Percentiles rank a stretch among this genome's conserved stretches.
Evolutionary conservation across 1,284 basidiomycete genomes (phyloP).

Genomic region (Pyrrhoderma lamaoense): DNA sequence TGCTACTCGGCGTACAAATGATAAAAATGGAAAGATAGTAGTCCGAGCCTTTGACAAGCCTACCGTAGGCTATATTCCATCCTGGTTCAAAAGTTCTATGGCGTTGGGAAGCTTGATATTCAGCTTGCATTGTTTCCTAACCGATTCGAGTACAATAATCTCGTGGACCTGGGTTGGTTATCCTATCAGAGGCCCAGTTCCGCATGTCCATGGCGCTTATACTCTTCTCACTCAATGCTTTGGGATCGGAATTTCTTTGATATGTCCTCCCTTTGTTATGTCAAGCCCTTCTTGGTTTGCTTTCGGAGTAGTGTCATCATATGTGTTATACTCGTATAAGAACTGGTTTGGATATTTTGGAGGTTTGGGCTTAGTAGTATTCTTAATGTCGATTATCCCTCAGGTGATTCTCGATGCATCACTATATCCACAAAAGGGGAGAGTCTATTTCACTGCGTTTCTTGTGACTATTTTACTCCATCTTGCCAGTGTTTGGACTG

Average conservation of each 20-base stretch:
- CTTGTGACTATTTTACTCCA: constrained; percentile 60
- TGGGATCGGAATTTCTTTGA: constrained; percentile 43
- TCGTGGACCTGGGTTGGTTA: constrained; percentile 92
- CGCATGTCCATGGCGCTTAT: constrained; percentile 65
- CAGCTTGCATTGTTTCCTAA: constrained; percentile 70
- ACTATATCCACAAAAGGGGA: constrained; percentile 34
- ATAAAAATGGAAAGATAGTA: neutral
- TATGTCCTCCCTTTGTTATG: constrained; percentile 30
- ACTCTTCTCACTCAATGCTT: constrained; percentile 61
- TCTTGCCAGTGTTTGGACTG: constrained; percentile 73
- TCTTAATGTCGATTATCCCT: constrained; percentile 61
- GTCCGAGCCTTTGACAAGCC: neutral
- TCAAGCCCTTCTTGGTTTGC: constrained; percentile 44
- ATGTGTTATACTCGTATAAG: constrained; percentile 50
- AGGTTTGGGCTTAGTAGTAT: constrained; percentile 62
- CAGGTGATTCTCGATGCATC: constrained; percentile 40
- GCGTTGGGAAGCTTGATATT: constrained; percentile 74
- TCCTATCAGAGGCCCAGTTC: constrained; percentile 67
- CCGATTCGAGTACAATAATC: constrained; percentile 78
- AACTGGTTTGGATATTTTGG: constrained; percentile 76
- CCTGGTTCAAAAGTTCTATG: constrained; percentile 42
- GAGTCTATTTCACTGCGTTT: constrained; percentile 51
- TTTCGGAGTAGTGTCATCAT: constrained; percentile 45
- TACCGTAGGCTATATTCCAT: constrained; percentile 31
- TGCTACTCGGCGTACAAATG: constrained; percentile 25